Percentiles rank a stretch among this genome's conserved stretches.
Conservation (phyloP, 2,329 filamentous ascomycete genomes). For the Falciphora oryzae region DNA sequence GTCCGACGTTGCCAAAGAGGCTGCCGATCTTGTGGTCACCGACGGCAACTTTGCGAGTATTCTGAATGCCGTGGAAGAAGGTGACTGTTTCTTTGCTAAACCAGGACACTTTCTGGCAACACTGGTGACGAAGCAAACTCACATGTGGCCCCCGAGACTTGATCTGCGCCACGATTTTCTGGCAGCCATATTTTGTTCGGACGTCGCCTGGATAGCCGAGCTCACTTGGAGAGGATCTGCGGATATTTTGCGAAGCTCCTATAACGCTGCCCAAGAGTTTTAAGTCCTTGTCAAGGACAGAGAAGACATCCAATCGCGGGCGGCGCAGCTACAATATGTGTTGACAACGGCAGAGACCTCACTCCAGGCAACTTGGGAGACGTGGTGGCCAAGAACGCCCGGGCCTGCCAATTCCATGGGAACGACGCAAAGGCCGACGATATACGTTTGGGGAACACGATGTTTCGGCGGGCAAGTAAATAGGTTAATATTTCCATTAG, state of each 20-base stretch:
- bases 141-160: constrained; percentile 19
- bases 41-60: constrained; percentile 60
- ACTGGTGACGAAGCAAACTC: constrained; percentile 5
- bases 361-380: too few relatives aligned
- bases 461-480: too few relatives aligned
- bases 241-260: too few relatives aligned
- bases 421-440: constrained; percentile 5
- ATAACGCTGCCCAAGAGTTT: too few relatives aligned
- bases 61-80: constrained; percentile 9
- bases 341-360: too few relatives aligned
- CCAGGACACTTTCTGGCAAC: too few relatives aligned
- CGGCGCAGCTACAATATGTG: too few relatives aligned
- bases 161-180: constrained; percentile 18
- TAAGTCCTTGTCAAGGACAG: too few relatives aligned
- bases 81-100: neutral
- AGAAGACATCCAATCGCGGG: too few relatives aligned
- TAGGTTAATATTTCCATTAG: too few relatives aligned
- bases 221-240: too few relatives aligned
- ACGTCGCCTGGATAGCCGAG: constrained; percentile 24
- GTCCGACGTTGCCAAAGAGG: constrained; percentile 58
- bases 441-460: neutral
- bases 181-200: constrained; percentile 20
- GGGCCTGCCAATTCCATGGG: neutral
- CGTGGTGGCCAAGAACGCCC: neutral
- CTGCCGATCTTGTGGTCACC: constrained; percentile 60